Evolutionary conservation across 2,329 filamentous ascomycete genomes (phyloP), one percentile per base, ranked within the genome.

Genomic region (Xylariaceae sp.): DNA sequence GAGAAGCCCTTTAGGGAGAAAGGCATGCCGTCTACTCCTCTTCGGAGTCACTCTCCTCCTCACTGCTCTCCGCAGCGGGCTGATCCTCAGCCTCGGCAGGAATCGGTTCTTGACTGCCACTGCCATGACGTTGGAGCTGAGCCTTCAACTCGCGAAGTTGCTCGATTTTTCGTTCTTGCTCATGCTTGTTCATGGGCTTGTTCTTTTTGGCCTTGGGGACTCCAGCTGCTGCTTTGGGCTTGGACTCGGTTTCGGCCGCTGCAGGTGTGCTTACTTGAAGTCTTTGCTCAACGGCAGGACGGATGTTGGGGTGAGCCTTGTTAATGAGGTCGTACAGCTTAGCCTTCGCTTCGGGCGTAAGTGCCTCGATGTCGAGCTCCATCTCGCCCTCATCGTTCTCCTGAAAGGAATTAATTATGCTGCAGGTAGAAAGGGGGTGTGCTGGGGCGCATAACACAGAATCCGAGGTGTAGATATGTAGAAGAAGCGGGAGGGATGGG

Each of bases 101-200:
- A 17, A 49, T 39, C 16, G 51, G 51, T 11, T 54, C 51, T 40
- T 54, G 51, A 37, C 51, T 72, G 42, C 68, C 58, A 51, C 67
- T 64, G 40, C 65, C 55, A 44, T 61, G 57, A 3, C 65, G 60
- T 37, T 59, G 56, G 38, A 66, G 68, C 36, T 67, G 58, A n/a
- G 65, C 67, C 45, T 80, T 65, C 42, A 77, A 70, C 52, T 74
- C 70, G 44, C 75, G 69, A 16, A 84, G 67, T 53, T 75, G 66
- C 44, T 72, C 66, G 48, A 85, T 80, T 44, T 75, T 78, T 26
- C 72, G 68, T 51, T 83, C 78, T 58, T 85, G 80, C 58, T 84
- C 80, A 21, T 65, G 62, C 59, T 81, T 81, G 58, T 76, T 79
- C 80, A 85, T 85, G 1, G 80, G 80, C 65, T 84, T 84, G 58